phyloP scores from a whole-genome alignment of 202 grass and related monocot genomes.

The Cymbopogon flexuosus region DNA sequence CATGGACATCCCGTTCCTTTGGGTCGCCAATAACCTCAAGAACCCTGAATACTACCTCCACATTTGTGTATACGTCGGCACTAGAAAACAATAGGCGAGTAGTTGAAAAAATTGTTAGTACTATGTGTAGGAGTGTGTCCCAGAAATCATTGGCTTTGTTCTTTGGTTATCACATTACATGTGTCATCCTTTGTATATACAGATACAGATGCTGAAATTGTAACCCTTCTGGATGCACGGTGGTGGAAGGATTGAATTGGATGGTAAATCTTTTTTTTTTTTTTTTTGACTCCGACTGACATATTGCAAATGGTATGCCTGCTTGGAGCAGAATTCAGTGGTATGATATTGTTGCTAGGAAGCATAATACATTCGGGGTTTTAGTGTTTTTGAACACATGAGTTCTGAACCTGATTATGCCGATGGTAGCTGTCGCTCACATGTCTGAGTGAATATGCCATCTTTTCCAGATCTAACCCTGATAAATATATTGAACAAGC shows the following conservation, averaged over 20 bases:
- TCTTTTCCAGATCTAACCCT: not conserved
- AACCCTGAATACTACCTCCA: constrained; percentile 87
- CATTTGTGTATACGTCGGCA: constrained; percentile 53
- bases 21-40: constrained; percentile 84
- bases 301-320: not conserved
- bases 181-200: constrained; percentile 21
- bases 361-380: no score
- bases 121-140: not conserved
- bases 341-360: not conserved
- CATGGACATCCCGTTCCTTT: constrained; percentile 77
- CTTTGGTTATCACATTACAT: constrained; percentile 43
- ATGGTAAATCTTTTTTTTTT: not conserved
- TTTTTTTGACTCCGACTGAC: not conserved
- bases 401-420: not conserved
- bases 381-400: not conserved
- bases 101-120: constrained; percentile 27
- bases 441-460: not conserved
- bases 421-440: not conserved
- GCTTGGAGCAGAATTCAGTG: not conserved
- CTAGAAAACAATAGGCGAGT: constrained; percentile 14
- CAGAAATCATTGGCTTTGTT: constrained; percentile 24
- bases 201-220: not conserved
- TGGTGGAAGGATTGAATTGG: not conserved
- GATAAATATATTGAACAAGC: not conserved
- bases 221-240: not conserved